phyloP scores from a whole-genome alignment of 2,329 filamentous ascomycete species.

The Gaeumannomyces sp. region DNA sequence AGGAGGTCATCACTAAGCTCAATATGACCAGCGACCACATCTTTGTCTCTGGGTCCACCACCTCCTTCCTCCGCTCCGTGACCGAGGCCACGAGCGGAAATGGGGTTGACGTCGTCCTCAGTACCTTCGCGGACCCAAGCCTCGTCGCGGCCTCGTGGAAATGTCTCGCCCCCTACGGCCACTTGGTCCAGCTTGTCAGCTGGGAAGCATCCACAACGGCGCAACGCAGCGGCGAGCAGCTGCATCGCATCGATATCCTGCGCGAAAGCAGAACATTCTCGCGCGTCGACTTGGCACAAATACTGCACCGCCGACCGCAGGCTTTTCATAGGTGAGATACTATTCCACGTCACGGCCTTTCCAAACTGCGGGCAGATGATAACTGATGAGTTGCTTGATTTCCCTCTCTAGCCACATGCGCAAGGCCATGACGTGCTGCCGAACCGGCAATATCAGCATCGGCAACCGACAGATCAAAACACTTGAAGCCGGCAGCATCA shows the following conservation, averaged over 20 bases:
- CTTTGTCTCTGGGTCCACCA: not conserved
- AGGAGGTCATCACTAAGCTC: not conserved
- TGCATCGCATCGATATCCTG: conserved; percentile 29
- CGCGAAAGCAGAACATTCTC: conserved; percentile 16
- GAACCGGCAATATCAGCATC: not conserved
- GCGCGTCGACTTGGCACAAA: conserved; percentile 10
- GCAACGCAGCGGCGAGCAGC: conserved; percentile 8
- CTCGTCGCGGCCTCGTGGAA: conserved; percentile 18
- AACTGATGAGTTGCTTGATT: not conserved
- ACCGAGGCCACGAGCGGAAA: not conserved
- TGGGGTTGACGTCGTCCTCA: not conserved
- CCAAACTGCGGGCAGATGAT: not conserved
- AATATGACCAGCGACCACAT: not conserved
- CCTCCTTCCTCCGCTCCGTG: not conserved
- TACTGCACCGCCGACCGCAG: not conserved
- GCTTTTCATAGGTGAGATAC: not conserved
- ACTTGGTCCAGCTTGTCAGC: conserved; percentile 27
- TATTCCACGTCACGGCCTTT: not conserved
- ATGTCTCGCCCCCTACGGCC: conserved; percentile 25
- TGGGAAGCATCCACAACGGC: conserved; percentile 24
- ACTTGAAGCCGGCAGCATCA: not conserved
- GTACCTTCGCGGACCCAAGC: not conserved
- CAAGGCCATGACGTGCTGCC: not conserved
- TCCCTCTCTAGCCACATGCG: not conserved
- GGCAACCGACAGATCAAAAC: not conserved